Conservation (phyloP, 148 eudicot genomes). For the Rhododendron williamsianum region DNA sequence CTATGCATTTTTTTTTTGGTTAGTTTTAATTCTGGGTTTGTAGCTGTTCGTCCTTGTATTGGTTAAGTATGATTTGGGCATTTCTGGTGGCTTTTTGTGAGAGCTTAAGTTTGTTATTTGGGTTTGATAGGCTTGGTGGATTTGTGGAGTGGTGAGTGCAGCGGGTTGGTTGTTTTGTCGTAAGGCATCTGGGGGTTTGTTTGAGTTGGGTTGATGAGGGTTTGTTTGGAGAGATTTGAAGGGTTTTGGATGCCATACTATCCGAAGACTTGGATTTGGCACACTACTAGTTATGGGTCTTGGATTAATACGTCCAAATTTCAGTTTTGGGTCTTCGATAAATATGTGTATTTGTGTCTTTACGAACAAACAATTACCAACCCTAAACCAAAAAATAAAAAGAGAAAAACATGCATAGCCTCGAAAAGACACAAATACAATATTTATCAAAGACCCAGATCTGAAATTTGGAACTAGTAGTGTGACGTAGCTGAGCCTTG, state of each 20-base stretch:
- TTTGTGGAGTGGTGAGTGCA: neutral
- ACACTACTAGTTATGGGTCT: slow-evolving; percentile 17
- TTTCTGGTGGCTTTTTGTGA: neutral
- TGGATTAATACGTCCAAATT: too few relatives aligned
- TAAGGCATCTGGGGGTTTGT: neutral
- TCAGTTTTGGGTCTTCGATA: too few relatives aligned
- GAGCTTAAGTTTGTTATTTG: neutral
- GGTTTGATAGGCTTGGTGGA: neutral
- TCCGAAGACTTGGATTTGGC: slow-evolving; percentile 24
- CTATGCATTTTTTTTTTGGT: neutral
- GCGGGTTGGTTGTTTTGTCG: neutral
- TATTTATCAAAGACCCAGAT: too few relatives aligned
- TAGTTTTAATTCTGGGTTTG: neutral
- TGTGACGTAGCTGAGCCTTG: too few relatives aligned
- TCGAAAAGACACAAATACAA: too few relatives aligned
- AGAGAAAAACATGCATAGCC: too few relatives aligned
- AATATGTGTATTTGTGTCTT: too few relatives aligned
- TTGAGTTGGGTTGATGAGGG: neutral
- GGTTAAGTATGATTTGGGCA: slow-evolving; percentile 1
- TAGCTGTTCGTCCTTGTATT: neutral
- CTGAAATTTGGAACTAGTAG: too few relatives aligned
- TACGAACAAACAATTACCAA: too few relatives aligned
- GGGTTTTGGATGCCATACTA: neutral
- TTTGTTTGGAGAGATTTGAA: neutral
- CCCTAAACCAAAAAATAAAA: too few relatives aligned